Base-by-base conservation (phyloP, 805 yeast genomes). In the Pichia rugopelliculosa region DNA sequence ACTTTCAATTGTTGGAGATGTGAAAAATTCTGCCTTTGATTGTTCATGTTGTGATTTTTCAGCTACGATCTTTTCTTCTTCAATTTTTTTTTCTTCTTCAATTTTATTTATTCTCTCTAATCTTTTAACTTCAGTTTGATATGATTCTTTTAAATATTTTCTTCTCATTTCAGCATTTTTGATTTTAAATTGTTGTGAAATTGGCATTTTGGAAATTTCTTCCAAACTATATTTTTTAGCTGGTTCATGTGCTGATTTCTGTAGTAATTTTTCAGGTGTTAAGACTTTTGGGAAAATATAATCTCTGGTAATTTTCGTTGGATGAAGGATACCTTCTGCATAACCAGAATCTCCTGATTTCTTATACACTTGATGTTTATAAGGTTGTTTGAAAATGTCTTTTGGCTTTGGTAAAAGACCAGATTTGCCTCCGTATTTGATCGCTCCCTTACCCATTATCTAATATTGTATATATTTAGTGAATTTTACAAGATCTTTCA, bases 351-450 rank as follows among this genome's bases (percentile, higher is more conserved):
- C 70, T 33, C 73, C 66, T 45, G 74, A 75, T 36, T 73, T 71
- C 17, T 70, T 74, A 48, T 69, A 75, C 52, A 73, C 74, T 51
- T 70, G 60, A 26, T 79, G 82, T 53, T 75, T 74, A 42, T 74
- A 71, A 5, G 89, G 87, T 47, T 77, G 76, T 57, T 81, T 85
- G 67, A 90, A 79, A 26, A 87, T 80, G 36, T 82, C 78, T 58
- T 96, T 81, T 10, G 87, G 81, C 47, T 69, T 72, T 42, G 97
- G 97, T 54, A 90, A 73, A 43, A 87, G 72, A 62, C 97, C 97
- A 42, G 91, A 82, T 65, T 84, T 84, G 15, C 80, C 80, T 26
- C 80, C 80, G 59, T 66, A 71, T 56, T 70, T 76, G 41, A 75
- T 58, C 23, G 71, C 69, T 45, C 78, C 72, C 55, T 75, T 77